phyloP scores from a whole-genome alignment of 1,139 yeast species.

The Taiozyma sp. region DNA sequence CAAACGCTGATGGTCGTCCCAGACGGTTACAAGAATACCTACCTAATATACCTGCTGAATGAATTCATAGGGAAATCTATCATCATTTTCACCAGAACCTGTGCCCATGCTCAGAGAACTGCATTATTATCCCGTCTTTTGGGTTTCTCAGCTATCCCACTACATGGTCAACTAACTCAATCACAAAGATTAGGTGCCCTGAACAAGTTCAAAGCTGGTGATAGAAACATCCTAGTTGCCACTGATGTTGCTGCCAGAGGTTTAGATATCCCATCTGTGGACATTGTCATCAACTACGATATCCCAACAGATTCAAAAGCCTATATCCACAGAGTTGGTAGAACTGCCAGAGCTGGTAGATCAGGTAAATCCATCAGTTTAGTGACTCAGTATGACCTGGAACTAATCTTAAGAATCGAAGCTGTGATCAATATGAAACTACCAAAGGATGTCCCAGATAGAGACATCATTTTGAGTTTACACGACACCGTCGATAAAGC shows the following conservation, averaged over 20 bases:
- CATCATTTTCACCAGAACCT: conserved; percentile 89
- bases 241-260: conserved; percentile 99
- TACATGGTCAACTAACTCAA: conserved; percentile 92
- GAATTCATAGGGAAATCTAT: conserved; percentile 83
- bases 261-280: conserved; percentile 92
- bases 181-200: conserved; percentile 89
- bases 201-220: conserved; percentile 86
- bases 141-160: conserved; percentile 86
- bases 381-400: conserved; percentile 93
- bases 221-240: conserved; percentile 78
- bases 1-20: conserved; percentile 91
- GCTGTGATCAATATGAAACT: conserved; percentile 75
- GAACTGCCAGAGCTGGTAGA: conserved; percentile 98
- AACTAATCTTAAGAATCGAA: conserved; percentile 81
- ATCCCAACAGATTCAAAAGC: conserved; percentile 99
- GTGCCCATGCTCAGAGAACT: conserved; percentile 91
- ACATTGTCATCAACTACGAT: conserved; percentile 86
- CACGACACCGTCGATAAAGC: conserved; percentile 91
- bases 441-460: conserved; percentile 79
- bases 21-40: conserved; percentile 88
- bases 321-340: conserved; percentile 94
- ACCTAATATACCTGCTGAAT: conserved; percentile 71
- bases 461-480: conserved; percentile 69
- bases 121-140: conserved; percentile 74
- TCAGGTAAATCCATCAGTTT: conserved; percentile 89